phyloP scores from a whole-genome alignment of 2,329 filamentous ascomycete species.

The Erysiphe pulchra region DNA sequence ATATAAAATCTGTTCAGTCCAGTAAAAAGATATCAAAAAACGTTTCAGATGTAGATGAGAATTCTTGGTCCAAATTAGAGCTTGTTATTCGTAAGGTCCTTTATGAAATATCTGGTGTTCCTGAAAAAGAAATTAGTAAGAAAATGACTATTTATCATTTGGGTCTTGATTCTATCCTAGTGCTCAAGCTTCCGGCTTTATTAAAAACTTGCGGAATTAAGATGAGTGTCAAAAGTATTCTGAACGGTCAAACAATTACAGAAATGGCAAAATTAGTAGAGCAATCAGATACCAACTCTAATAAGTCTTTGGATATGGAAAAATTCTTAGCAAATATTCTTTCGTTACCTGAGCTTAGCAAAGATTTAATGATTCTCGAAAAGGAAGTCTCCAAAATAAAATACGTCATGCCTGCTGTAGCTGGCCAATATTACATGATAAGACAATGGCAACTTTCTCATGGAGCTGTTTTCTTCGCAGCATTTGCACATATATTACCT shows the following conservation, averaged over 20 bases:
- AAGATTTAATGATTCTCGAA: constrained; percentile 16
- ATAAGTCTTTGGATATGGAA: constrained; percentile 15
- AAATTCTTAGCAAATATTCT: constrained; percentile 18
- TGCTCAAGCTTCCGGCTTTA: constrained; percentile 56
- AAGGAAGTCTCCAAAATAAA: constrained; percentile 21
- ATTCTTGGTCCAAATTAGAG: constrained; percentile 14
- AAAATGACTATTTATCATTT: constrained; percentile 53
- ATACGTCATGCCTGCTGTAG: constrained; percentile 36
- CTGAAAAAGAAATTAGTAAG: constrained; percentile 28
- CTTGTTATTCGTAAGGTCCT: constrained; percentile 21
- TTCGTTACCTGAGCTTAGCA: constrained; percentile 15
- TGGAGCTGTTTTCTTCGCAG: constrained; percentile 46
- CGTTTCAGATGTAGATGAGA: not conserved
- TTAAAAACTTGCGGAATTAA: constrained; percentile 36
- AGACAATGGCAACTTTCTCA: constrained; percentile 43
- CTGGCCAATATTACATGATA: constrained; percentile 64
- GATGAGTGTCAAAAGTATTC: constrained; percentile 44
- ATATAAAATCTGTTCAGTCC: not conserved
- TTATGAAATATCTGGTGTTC: constrained; percentile 31
- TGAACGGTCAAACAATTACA: constrained; percentile 35
- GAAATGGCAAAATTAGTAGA: constrained; percentile 29
- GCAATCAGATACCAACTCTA: constrained; percentile 1
- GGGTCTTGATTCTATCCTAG: constrained; percentile 75
- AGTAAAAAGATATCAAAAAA: not conserved
- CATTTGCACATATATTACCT: constrained; percentile 34